phyloP scores from a whole-genome alignment of 257 asterid genomes.

The Solanum rostratum region DNA sequence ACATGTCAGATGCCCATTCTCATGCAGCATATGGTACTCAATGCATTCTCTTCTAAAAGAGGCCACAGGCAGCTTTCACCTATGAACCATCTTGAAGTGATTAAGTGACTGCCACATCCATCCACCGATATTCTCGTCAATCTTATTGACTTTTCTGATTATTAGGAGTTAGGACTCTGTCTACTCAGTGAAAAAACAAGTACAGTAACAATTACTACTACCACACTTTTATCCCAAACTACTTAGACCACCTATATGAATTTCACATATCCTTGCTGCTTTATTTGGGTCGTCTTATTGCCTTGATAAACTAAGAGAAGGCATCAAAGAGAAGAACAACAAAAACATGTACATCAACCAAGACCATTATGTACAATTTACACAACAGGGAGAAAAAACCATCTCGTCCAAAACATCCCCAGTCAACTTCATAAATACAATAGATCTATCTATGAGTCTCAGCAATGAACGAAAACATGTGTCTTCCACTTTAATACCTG shows the following conservation, averaged over 20 bases:
- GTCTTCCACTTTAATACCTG: slow-evolving; percentile 39
- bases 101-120: not conserved
- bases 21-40: not conserved
- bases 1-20: not conserved
- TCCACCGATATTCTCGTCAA: not conserved
- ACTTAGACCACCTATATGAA: not conserved
- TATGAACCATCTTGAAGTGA: not conserved
- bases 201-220: not conserved
- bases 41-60: not conserved
- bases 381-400: not conserved
- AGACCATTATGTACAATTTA: not conserved
- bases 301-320: not conserved
- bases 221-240: not conserved
- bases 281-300: not conserved
- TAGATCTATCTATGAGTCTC: not conserved
- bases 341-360: not conserved
- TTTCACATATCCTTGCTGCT: not conserved
- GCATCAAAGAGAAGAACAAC: not conserved
- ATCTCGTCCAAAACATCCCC: not conserved
- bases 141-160: not conserved
- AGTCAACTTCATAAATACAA: not conserved
- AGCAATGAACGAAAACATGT: not conserved
- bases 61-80: not conserved
- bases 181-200: not conserved
- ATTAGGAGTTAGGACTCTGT: not conserved